Percentiles rank a stretch among this genome's conserved stretches.
Evolutionary conservation across 1,284 basidiomycete species (phyloP).

Genomic region (Serendipita sp.): DNA sequence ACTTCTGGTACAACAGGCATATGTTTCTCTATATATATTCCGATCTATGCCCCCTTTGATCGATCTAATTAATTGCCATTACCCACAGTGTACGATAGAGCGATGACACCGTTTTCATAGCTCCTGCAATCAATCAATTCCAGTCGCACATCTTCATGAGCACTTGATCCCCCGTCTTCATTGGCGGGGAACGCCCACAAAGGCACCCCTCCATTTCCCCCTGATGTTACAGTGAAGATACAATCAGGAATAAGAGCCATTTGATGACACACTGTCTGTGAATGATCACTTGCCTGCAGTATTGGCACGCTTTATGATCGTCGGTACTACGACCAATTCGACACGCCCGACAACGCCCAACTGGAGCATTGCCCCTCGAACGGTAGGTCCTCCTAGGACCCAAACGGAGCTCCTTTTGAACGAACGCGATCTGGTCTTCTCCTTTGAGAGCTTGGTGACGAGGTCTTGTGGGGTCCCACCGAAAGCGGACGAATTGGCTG

Average conservation of each 20-base stretch:
- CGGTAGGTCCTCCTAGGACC: background rate
- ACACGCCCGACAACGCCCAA: background rate
- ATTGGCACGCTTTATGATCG: background rate
- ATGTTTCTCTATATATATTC: too few species aligned
- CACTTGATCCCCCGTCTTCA: background rate
- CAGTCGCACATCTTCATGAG: background rate
- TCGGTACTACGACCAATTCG: background rate
- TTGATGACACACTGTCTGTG: too few species aligned
- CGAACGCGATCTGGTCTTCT: background rate
- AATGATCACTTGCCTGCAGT: background rate
- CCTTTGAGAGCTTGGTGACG: background rate
- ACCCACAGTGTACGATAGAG: background rate
- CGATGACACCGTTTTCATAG: conserved; percentile 3
- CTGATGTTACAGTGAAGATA: background rate
- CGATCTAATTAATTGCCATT: too few species aligned
- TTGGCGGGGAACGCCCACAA: background rate
- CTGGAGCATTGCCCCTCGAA: conserved; percentile 1
- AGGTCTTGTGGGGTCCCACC: background rate
- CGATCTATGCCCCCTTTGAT: too few species aligned
- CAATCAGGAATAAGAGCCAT: too few species aligned
- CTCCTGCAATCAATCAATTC: conserved; percentile 2
- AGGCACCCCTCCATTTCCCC: background rate
- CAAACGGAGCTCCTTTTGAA: background rate
- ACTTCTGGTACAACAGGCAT: too few species aligned
- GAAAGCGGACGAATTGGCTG: background rate